Evolutionary conservation across 441 rosid genomes (phyloP), one percentile per base, ranked within the genome.

Genomic region (Adansonia rubrostipa): DNA sequence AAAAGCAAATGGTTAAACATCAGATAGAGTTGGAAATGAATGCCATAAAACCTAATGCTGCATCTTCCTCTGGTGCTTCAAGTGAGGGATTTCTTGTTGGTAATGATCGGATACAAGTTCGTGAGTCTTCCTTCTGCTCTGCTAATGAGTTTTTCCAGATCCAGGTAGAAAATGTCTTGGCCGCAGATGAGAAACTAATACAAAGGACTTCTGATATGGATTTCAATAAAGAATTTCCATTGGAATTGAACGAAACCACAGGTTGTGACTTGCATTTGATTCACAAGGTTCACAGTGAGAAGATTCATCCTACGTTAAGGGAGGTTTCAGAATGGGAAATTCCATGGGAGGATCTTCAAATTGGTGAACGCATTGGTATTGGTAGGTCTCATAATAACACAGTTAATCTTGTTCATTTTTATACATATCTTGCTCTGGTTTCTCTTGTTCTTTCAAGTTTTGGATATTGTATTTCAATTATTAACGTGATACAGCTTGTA

Each of bases 361-460:
- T 96, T 84, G 99, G 97, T 75, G 98, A 93, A 83, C 97, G 99
- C 17, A 93, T 96, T 83, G 99, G 99, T 80, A 96, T 96, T 66
- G 99, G 99, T 96, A 91, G 89, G 66, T 51, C 73, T 79, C 65
- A 74, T 62, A 51, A 28, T 24, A 10, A 13, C 75, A 67, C 54
- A 36, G 48, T 5, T 6, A 58, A 44, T 54, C 36, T 57, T 42
- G 71, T 51, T 70, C 57, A 19, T 28, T 57, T 3, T 47, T n/a
- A 69, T 28, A 61, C 50, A 61, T 17, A 8, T 69, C 42, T 22
- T 7, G n/a, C 15, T 3, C 13, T 45, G 20, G 14, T 74, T 60
- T 14, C 68, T 3, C 9, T 53, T 20, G 9, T 64, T 76, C 57
- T 77, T 72, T 53, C 22, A 20, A 15, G 71, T 64, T 62, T 19